Evolutionary conservation across 179 eudicot genomes (phyloP).

Genomic region (Carnegiea gigantea): DNA sequence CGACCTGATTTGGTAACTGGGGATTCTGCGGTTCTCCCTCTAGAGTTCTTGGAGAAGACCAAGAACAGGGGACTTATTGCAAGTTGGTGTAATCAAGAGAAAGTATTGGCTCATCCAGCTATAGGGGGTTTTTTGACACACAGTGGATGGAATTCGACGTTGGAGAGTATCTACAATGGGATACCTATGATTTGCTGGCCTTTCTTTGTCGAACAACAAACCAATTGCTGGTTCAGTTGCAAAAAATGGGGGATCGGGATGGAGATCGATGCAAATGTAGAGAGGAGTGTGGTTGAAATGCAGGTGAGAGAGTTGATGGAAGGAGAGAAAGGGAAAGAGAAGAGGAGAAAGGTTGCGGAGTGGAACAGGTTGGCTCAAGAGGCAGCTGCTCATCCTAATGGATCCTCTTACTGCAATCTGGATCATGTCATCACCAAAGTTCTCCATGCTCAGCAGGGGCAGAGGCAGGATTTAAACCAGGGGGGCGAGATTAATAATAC

Average conservation of each 20-base stretch:
- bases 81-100: slow-evolving; percentile 32
- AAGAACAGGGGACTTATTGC: slow-evolving; percentile 20
- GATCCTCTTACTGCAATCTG: slow-evolving; percentile 17
- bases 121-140: slow-evolving; percentile 32
- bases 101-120: slow-evolving; percentile 23
- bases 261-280: slow-evolving; percentile 29
- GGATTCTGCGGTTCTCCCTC: slow-evolving; percentile 18
- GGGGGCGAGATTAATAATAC: no score
- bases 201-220: slow-evolving; percentile 31
- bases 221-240: slow-evolving; percentile 30
- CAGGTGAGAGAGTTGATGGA: slow-evolving; percentile 26
- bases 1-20: slow-evolving; percentile 29
- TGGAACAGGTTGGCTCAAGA: slow-evolving; percentile 24
- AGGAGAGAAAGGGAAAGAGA: slow-evolving; percentile 25
- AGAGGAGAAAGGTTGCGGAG: slow-evolving; percentile 21
- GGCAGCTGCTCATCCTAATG: slow-evolving; percentile 6
- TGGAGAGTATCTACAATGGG: slow-evolving; percentile 24
- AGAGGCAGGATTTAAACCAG: no score
- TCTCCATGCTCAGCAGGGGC: no score
- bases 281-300: slow-evolving; percentile 28
- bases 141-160: slow-evolving; percentile 32
- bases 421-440: no score
- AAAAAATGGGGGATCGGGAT: slow-evolving; percentile 30
- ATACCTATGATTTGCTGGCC: slow-evolving; percentile 38
- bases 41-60: slow-evolving; percentile 18